Conservation (phyloP, 192 early-diverging fungal species). For the Backusella circina region DNA sequence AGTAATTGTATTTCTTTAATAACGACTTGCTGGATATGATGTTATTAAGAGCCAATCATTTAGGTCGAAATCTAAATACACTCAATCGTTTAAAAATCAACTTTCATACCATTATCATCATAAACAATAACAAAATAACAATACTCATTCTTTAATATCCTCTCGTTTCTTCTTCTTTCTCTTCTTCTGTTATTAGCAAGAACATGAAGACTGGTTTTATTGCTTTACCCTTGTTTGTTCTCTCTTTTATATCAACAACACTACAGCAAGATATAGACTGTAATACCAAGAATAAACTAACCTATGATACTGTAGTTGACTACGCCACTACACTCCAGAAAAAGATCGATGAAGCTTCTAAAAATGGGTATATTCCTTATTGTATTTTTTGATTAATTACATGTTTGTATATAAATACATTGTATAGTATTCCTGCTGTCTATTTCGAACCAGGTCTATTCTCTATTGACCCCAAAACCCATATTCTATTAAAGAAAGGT, state of each 20-base stretch:
- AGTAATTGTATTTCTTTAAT: not conserved
- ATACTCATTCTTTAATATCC: not conserved
- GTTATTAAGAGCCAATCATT: not conserved
- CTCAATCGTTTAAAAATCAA: not conserved
- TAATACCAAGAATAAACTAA: not conserved
- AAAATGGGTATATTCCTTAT: not conserved
- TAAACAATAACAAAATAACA: not conserved
- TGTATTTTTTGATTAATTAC: not conserved
- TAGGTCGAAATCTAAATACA: not conserved
- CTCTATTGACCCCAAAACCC: not conserved
- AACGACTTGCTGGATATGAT: not conserved
- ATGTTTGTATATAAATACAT: not conserved
- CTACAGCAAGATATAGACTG: not conserved
- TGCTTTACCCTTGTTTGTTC: not conserved
- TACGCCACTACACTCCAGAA: conserved; percentile 6
- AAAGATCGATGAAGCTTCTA: conserved; percentile 1
- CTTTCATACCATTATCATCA: not conserved
- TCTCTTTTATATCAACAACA: not conserved
- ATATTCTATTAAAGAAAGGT: not conserved
- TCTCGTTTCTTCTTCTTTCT: not conserved
- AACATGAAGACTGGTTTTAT: not conserved
- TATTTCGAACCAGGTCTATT: not conserved
- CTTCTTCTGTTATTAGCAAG: not conserved
- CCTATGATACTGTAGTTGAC: not conserved
- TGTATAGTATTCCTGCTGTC: not conserved